Evolutionary conservation across 2,329 filamentous ascomycete genomes (phyloP).

Genomic region (Colletotrichum sp.): DNA sequence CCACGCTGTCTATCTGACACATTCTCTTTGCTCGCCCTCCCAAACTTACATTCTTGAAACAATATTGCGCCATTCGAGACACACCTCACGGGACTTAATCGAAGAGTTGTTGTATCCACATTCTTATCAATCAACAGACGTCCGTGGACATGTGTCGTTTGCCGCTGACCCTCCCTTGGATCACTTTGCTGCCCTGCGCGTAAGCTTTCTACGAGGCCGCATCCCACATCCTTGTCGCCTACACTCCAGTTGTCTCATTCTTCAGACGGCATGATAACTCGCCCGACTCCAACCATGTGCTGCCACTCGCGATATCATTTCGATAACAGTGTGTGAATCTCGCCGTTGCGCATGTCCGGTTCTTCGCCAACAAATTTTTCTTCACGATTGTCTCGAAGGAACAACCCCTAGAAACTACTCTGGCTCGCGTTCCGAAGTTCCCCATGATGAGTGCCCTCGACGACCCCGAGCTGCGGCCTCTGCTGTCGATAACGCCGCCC

Average conservation of each 20-base stretch:
- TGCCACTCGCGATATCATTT: not conserved
- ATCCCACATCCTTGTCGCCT: not conserved
- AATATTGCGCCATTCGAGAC: constrained; percentile 7
- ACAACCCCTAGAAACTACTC: not conserved
- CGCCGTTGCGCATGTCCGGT: not conserved
- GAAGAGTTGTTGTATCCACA: not conserved
- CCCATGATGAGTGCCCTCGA: not conserved
- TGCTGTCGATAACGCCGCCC: not conserved
- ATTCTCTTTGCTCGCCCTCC: not conserved
- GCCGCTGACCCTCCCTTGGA: not conserved
- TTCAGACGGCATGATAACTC: not conserved
- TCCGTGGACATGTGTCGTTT: not conserved
- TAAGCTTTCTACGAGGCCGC: not conserved
- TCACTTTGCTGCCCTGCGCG: not conserved
- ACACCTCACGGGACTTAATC: not conserved
- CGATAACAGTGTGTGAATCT: not conserved
- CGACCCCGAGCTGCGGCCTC: not conserved
- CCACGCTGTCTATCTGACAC: no score
- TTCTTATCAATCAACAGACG: constrained; percentile 1
- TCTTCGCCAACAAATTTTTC: not conserved
- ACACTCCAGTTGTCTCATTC: not conserved
- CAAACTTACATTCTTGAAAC: not conserved
- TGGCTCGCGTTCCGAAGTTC: not conserved
- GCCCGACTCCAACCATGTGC: not conserved
- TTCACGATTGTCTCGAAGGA: not conserved